These are phyloP conservation scores for Petasospora rhodanensis DNA, from an alignment of 1,139 yeast species.

Conservation along the genomic window DNA sequence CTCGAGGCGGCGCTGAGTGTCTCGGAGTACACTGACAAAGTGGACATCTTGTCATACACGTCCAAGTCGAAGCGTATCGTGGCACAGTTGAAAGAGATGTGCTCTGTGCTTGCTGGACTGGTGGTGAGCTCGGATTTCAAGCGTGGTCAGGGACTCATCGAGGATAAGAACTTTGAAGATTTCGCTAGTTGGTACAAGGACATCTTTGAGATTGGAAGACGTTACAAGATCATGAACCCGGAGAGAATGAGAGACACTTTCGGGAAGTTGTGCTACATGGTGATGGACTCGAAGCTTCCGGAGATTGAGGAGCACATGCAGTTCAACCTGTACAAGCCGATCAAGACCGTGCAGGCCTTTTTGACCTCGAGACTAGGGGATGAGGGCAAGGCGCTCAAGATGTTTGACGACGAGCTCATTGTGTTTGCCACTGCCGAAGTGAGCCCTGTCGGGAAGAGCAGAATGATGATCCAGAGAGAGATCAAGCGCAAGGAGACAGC, in stretches of 20 bases:
- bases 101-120: slow-evolving; percentile 68
- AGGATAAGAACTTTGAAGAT: slow-evolving; percentile 57
- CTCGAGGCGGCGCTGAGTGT: slow-evolving; percentile 70
- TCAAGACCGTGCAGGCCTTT: slow-evolving; percentile 52
- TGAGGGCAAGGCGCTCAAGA: slow-evolving; percentile 33
- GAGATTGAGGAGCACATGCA: slow-evolving; percentile 65
- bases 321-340: slow-evolving; percentile 66
- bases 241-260: slow-evolving; percentile 70
- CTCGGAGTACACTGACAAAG: slow-evolving; percentile 70
- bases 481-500: slow-evolving; percentile 60
- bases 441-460: slow-evolving; percentile 48
- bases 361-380: slow-evolving; percentile 35
- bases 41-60: slow-evolving; percentile 58
- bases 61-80: slow-evolving; percentile 65
- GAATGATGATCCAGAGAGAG: slow-evolving; percentile 47
- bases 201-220: slow-evolving; percentile 68
- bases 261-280: slow-evolving; percentile 73
- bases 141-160: slow-evolving; percentile 55
- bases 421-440: slow-evolving; percentile 63
- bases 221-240: slow-evolving; percentile 77
- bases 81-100: slow-evolving; percentile 63
- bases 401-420: slow-evolving; percentile 53
- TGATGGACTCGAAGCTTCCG: slow-evolving; percentile 72
- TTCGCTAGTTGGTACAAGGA: slow-evolving; percentile 65
- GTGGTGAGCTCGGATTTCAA: slow-evolving; percentile 71